Evolutionary conservation across 2,329 filamentous ascomycete genomes (phyloP).

Genomic region (Mariannaea elegans): DNA sequence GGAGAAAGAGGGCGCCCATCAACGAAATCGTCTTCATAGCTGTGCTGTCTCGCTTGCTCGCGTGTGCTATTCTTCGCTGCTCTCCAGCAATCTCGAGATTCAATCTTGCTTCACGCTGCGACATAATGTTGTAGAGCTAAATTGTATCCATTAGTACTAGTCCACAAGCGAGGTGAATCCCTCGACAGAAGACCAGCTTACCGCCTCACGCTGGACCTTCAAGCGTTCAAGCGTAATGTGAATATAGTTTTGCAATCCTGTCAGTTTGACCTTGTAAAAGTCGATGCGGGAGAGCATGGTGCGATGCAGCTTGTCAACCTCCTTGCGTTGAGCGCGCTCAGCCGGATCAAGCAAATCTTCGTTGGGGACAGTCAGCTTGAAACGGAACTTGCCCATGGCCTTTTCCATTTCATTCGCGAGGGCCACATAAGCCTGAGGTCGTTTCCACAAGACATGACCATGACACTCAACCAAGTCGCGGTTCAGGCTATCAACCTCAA

Average conservation of each 20-base stretch:
- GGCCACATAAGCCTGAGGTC: constrained; percentile 67
- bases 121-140: constrained; percentile 72
- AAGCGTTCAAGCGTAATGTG: constrained; percentile 68
- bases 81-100: constrained; percentile 71
- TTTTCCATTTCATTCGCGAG: constrained; percentile 59
- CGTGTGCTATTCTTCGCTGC: constrained; percentile 66
- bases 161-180: background rate
- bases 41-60: constrained; percentile 68
- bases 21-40: constrained; percentile 73
- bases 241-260: constrained; percentile 70
- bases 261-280: constrained; percentile 69
- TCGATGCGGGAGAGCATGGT: constrained; percentile 64
- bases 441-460: constrained; percentile 69
- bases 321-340: constrained; percentile 41
- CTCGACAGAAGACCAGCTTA: constrained; percentile 46
- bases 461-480: constrained; percentile 71
- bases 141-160: constrained; percentile 13
- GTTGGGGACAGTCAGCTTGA: constrained; percentile 31
- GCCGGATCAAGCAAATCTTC: constrained; percentile 33
- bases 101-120: constrained; percentile 70
- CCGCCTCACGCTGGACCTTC: constrained; percentile 68
- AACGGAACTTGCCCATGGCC: constrained; percentile 57
- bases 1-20: constrained; percentile 70
- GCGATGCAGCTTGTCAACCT: constrained; percentile 57
- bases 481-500: constrained; percentile 69